Conservation (phyloP, 257 asterid genomes). For the Przewalskia tangutica region DNA sequence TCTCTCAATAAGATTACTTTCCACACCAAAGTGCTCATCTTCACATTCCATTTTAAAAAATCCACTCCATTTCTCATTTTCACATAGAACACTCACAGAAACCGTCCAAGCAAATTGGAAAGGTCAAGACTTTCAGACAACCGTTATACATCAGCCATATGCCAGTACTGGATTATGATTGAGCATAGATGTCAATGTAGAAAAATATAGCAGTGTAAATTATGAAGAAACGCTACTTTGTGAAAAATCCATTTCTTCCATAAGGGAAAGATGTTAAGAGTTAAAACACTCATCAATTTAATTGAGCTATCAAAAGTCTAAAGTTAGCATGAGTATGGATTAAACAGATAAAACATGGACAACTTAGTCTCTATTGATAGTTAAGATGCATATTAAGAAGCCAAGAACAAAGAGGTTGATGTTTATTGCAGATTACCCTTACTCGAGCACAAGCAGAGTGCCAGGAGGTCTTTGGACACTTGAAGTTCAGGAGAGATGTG, state of each 20-base stretch:
- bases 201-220: not conserved
- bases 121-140: not conserved
- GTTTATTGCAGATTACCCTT: not conserved
- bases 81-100: not conserved
- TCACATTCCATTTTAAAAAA: not conserved
- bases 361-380: not conserved
- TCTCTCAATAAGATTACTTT: not conserved
- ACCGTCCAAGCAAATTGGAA: not conserved
- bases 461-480: not conserved
- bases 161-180: not conserved
- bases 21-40: not conserved
- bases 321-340: not conserved
- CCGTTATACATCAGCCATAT: not conserved
- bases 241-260: not conserved
- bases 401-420: not conserved
- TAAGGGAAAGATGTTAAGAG: not conserved
- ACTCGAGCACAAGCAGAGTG: not conserved
- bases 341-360: not conserved
- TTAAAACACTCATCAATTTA: not conserved
- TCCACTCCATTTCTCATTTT: not conserved
- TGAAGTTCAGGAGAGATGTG: not conserved
- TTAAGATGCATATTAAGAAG: not conserved
- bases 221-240: not conserved
- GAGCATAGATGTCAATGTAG: not conserved
- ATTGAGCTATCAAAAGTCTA: not conserved